Conservation (phyloP, 176 grass and related monocot genomes). For the Eragrostis curvula region DNA sequence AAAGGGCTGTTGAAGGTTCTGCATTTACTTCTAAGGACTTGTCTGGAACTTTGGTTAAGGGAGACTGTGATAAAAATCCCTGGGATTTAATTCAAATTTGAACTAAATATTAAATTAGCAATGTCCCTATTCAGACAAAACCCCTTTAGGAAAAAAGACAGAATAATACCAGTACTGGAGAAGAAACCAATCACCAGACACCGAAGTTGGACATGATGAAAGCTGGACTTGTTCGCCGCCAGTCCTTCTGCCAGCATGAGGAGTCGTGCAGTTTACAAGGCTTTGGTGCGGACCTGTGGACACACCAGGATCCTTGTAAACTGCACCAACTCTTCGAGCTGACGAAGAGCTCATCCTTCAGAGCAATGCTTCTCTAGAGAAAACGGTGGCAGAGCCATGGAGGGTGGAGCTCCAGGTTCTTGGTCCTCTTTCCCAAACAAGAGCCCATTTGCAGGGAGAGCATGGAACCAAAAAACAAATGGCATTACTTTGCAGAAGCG, state of each 20-base stretch:
- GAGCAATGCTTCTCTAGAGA: slow-evolving; percentile 10
- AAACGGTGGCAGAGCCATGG: slow-evolving; percentile 3
- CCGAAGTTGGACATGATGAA: neutral
- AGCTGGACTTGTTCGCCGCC: neutral
- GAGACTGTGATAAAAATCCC: no score
- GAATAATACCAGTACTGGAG: neutral
- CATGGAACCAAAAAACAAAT: neutral
- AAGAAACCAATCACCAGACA: neutral
- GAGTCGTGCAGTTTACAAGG: slow-evolving; percentile 31
- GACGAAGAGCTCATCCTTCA: slow-evolving; percentile 24
- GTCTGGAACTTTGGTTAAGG: no score
- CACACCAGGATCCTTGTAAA: slow-evolving; percentile 14
- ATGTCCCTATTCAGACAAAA: neutral
- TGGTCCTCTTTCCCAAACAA: neutral
- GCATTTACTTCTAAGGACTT: no score
- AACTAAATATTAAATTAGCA: no score
- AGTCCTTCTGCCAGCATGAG: neutral
- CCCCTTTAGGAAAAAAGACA: neutral
- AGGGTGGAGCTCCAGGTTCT: neutral
- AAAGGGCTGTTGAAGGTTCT: no score
- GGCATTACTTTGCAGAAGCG: neutral
- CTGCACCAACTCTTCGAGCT: neutral
- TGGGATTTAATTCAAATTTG: no score
- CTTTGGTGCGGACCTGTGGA: neutral
- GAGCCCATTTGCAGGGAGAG: neutral